phyloP scores from a whole-genome alignment of 2,329 filamentous ascomycete genomes.

The Colletotrichum tropicale region DNA sequence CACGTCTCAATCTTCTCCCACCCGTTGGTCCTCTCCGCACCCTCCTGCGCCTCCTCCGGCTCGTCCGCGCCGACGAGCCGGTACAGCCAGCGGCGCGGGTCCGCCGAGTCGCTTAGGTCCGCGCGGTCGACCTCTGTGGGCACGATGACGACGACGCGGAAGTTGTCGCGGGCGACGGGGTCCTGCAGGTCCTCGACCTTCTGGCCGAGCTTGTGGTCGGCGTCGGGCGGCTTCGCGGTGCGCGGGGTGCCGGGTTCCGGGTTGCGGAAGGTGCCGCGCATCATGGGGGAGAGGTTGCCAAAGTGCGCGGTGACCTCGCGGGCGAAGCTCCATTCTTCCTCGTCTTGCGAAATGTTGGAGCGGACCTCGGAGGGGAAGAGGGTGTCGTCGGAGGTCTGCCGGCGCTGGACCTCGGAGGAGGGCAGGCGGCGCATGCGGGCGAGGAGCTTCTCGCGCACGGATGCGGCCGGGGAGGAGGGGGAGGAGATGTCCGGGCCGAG shows the following conservation, averaged over 20 bases:
- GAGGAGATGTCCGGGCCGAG: slow-evolving; percentile 67
- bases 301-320: slow-evolving; percentile 86
- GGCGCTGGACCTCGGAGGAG: slow-evolving; percentile 29
- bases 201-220: slow-evolving; percentile 56
- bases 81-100: slow-evolving; percentile 70
- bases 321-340: slow-evolving; percentile 73
- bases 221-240: slow-evolving; percentile 48
- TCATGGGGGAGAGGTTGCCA: slow-evolving; percentile 82
- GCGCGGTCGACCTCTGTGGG: slow-evolving; percentile 79
- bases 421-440: slow-evolving; percentile 63
- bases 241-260: slow-evolving; percentile 70
- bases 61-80: slow-evolving; percentile 53
- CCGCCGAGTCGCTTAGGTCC: slow-evolving; percentile 71
- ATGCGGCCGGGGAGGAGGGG: slow-evolving; percentile 26
- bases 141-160: slow-evolving; percentile 81
- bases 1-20: slow-evolving; percentile 77
- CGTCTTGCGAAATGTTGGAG: slow-evolving; percentile 21
- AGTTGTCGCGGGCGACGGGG: slow-evolving; percentile 72
- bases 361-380: not conserved
- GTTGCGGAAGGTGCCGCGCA: slow-evolving; percentile 79
- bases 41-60: slow-evolving; percentile 27
- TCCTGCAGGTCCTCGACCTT: slow-evolving; percentile 77
- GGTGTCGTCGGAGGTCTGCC: slow-evolving; percentile 24
- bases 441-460: slow-evolving; percentile 61
- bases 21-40: slow-evolving; percentile 33